A percentile compares a stretch with the other conserved stretches of the same genome.
Evolutionary conservation across 176 grass and related monocot genomes (phyloP).

Genomic region (Tuctoria greenei): DNA sequence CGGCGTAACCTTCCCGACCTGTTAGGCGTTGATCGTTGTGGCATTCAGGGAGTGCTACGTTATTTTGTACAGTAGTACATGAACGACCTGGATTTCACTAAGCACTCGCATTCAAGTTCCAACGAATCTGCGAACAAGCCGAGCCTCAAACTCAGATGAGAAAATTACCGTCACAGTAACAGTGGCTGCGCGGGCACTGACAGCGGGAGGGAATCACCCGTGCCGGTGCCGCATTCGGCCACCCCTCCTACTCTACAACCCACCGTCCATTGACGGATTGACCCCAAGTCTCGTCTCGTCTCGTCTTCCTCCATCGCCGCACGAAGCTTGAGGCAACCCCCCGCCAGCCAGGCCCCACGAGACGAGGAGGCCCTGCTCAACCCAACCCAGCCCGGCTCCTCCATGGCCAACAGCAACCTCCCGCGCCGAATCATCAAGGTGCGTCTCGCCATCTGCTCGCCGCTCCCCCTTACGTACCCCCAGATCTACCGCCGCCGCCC

Average conservation of each 20-base stretch:
- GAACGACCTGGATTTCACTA: not conserved
- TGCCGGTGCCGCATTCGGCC: not conserved
- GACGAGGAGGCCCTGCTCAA: slow-evolving; percentile 12
- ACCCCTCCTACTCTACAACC: not conserved
- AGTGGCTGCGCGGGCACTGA: too few species aligned
- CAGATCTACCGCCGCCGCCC: not conserved
- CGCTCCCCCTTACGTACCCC: not conserved
- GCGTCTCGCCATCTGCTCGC: slow-evolving; percentile 31
- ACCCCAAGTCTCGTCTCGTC: slow-evolving; percentile 2
- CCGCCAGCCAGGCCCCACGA: too few species aligned
- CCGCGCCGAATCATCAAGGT: slow-evolving; percentile 97
- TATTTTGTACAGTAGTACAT: too few species aligned
- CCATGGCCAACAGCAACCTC: slow-evolving; percentile 93
- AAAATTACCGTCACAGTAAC: too few species aligned
- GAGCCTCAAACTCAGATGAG: too few species aligned
- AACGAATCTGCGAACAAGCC: not conserved
- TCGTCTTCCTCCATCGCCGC: slow-evolving; percentile 25
- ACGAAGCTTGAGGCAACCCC: slow-evolving; percentile 36
- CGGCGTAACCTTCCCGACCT: too few species aligned
- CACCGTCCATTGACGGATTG: slow-evolving; percentile 34
- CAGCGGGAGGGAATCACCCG: too few species aligned
- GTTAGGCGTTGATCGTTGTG: too few species aligned
- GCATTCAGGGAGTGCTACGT: too few species aligned
- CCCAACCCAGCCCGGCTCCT: slow-evolving; percentile 5
- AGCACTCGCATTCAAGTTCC: not conserved